Conservation (phyloP, 768 basidiomycete species). For the Suillus luteus region DNA sequence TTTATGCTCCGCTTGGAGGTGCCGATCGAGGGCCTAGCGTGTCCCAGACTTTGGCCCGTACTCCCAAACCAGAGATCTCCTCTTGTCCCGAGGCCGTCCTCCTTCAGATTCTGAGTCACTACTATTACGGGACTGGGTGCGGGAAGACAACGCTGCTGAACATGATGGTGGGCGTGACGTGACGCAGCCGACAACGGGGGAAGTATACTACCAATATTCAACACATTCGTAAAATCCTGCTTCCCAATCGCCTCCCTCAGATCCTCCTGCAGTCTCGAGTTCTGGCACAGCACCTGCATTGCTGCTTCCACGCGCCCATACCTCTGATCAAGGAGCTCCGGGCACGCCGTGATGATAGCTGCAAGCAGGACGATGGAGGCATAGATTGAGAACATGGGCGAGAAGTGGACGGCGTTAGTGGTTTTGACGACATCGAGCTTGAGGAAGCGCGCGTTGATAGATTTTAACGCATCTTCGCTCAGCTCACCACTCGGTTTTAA, state of each 20-base stretch:
- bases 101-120: too few relatives aligned
- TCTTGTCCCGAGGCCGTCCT: too few relatives aligned
- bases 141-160: conserved; percentile 58
- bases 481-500: not conserved
- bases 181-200: conserved; percentile 47
- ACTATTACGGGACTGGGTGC: too few relatives aligned
- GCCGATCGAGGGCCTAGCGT: too few relatives aligned
- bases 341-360: conserved; percentile 3
- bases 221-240: not conserved
- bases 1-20: too few relatives aligned
- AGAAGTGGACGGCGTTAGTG: not conserved
- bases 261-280: conserved; percentile 1
- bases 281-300: not conserved
- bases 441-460: not conserved
- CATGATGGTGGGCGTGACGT: conserved; percentile 38
- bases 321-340: conserved; percentile 2
- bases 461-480: not conserved
- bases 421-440: conserved; percentile 6
- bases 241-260: conserved; percentile 4
- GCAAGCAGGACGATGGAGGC: conserved; percentile 4
- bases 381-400: conserved; percentile 2
- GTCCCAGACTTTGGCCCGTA: too few relatives aligned
- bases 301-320: conserved; percentile 2
- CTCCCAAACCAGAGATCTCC: too few relatives aligned
- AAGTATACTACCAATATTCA: conserved; percentile 32